phyloP scores from a whole-genome alignment of 148 eudicot species.

The Persicaria tinctoria region DNA sequence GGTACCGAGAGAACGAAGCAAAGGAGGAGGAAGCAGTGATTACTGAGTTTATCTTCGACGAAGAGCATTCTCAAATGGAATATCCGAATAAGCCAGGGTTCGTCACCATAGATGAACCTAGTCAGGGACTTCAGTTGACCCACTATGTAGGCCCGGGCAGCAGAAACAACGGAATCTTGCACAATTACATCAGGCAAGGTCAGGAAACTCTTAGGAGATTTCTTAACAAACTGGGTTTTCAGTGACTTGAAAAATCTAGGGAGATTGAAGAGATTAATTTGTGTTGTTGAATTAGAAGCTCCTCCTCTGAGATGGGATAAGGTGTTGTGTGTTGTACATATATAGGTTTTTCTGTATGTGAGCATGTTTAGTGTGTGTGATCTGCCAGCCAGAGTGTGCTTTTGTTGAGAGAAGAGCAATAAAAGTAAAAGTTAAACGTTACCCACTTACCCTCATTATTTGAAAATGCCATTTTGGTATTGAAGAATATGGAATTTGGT shows the following conservation, averaged over 20 bases:
- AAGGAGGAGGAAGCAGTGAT: background rate
- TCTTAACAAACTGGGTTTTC: constrained; percentile 1
- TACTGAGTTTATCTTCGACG: background rate
- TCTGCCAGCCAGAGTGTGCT: background rate
- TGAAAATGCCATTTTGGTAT: too few relatives aligned
- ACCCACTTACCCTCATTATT: too few relatives aligned
- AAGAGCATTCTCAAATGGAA: background rate
- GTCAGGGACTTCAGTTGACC: background rate
- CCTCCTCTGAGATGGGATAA: background rate
- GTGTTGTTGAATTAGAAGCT: background rate
- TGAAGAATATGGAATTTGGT: too few relatives aligned
- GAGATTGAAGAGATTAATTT: background rate
- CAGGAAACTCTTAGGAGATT: constrained; percentile 6
- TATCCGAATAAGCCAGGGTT: background rate
- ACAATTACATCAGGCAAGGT: background rate
- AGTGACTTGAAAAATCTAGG: background rate
- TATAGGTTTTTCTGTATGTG: background rate
- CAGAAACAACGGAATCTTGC: background rate
- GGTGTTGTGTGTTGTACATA: background rate
- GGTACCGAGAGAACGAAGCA: too few relatives aligned
- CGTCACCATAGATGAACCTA: background rate
- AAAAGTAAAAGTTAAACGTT: too few relatives aligned
- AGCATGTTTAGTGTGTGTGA: background rate
- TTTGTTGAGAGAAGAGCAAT: too few relatives aligned
- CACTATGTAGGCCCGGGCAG: background rate